Percentiles rank a stretch among this genome's conserved stretches.
These are phyloP conservation scores for Hypoxylon sp. DNA, from an alignment of 2,329 filamentous ascomycete genomes.

Conservation along the genomic window DNA sequence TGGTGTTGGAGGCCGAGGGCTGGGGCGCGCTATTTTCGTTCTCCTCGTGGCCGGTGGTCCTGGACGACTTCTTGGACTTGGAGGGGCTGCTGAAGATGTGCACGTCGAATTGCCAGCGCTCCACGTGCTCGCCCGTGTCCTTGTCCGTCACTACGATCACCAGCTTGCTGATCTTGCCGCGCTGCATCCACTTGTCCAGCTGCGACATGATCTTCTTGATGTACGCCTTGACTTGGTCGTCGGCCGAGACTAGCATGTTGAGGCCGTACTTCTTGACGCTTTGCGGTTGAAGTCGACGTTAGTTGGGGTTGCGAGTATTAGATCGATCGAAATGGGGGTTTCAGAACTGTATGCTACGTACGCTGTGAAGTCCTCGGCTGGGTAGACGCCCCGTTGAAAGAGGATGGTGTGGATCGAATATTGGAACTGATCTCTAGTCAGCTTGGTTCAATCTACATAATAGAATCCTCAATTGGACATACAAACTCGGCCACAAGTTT, in stretches of 20 bases:
- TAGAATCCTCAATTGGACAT: constrained; percentile 55
- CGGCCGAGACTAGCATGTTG: constrained; percentile 96
- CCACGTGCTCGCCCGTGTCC: constrained; percentile 94
- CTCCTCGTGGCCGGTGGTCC: constrained; percentile 73
- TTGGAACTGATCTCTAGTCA: constrained; percentile 74
- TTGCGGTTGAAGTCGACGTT: constrained; percentile 20
- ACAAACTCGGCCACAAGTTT: constrained; percentile 97
- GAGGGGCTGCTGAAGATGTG: constrained; percentile 40
- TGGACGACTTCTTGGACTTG: constrained; percentile 52
- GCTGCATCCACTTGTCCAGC: constrained; percentile 97
- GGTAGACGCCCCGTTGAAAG: constrained; percentile 88
- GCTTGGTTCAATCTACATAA: background rate
- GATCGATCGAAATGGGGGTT: background rate
- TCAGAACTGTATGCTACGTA: constrained; percentile 57
- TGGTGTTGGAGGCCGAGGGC: constrained; percentile 25
- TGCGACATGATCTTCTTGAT: constrained; percentile 99
- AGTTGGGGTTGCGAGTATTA: background rate
- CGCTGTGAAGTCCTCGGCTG: constrained; percentile 96
- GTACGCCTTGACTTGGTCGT: constrained; percentile 98
- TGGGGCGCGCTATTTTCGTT: constrained; percentile 71
- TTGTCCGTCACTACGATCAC: constrained; percentile 97
- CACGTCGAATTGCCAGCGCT: constrained; percentile 98
- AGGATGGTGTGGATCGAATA: constrained; percentile 88
- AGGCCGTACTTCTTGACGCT: constrained; percentile 98
- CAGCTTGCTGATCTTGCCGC: constrained; percentile 95